phyloP scores from a whole-genome alignment of 331 rosid genomes.

The Ulmus americana region DNA sequence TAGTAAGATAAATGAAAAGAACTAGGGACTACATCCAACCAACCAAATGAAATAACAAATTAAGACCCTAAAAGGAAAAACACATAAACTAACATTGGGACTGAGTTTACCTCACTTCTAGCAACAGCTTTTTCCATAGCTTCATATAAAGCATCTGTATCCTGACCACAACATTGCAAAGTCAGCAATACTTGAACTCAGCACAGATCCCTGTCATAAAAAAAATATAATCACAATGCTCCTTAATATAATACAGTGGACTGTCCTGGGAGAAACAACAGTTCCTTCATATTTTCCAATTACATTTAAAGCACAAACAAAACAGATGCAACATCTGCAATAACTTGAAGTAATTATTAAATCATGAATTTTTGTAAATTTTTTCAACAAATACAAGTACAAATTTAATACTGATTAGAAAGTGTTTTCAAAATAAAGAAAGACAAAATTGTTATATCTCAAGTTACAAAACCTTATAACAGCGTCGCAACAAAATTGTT shows the following conservation, averaged over 20 bases:
- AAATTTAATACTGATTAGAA: not conserved
- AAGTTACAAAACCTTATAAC: not conserved
- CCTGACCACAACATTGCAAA: slow-evolving; percentile 95
- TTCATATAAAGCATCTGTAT: slow-evolving; percentile 71
- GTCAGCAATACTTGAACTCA: slow-evolving; percentile 69
- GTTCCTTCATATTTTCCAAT: slow-evolving; percentile 16
- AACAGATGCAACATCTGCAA: slow-evolving; percentile 3
- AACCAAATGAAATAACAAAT: too few species aligned
- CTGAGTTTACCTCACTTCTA: slow-evolving; percentile 76
- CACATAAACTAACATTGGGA: slow-evolving; percentile 1
- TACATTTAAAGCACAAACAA: slow-evolving; percentile 6
- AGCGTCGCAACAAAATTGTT: not conserved
- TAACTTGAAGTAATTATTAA: not conserved
- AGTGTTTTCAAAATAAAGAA: not conserved
- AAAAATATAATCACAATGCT: slow-evolving; percentile 44
- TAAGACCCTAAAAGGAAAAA: too few species aligned
- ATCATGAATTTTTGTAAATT: not conserved
- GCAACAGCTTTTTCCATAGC: slow-evolving; percentile 85
- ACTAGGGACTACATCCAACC: too few species aligned
- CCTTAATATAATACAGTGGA: slow-evolving; percentile 45
- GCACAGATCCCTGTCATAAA: slow-evolving; percentile 61
- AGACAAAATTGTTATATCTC: not conserved
- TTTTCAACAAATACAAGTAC: not conserved
- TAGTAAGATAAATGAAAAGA: too few species aligned
- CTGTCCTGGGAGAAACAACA: slow-evolving; percentile 33